phyloP scores from a whole-genome alignment of 495 filamentous ascomycete genomes.

The Lophium mytilinum region DNA sequence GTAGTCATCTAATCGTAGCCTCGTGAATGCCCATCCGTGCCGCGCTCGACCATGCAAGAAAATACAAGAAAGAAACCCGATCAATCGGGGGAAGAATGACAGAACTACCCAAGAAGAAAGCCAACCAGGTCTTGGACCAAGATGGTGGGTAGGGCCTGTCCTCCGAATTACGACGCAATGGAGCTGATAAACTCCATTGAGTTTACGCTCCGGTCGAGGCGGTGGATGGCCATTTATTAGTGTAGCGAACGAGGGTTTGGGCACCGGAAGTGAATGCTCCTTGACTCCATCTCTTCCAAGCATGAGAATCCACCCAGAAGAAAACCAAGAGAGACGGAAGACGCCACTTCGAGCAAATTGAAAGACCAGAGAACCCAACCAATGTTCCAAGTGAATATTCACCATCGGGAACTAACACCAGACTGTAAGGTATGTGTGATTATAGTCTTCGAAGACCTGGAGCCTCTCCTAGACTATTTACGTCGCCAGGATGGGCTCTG shows the following conservation, averaged over 20 bases:
- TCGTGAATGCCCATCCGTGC: conserved; percentile 10
- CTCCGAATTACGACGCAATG: too few relatives aligned
- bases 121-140: too few relatives aligned
- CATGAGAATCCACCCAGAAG: neutral
- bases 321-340: neutral
- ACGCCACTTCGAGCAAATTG: neutral
- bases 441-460: neutral
- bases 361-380: neutral
- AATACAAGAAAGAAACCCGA: conserved; percentile 1
- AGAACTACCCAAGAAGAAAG: neutral
- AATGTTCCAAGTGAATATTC: too few relatives aligned
- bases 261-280: neutral
- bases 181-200: too few relatives aligned
- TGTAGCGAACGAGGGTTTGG: neutral
- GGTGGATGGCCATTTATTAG: neutral
- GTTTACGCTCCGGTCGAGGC: too few relatives aligned
- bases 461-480: conserved; percentile 11
- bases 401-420: too few relatives aligned
- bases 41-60: conserved; percentile 9
- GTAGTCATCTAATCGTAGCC: conserved; percentile 19
- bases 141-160: too few relatives aligned
- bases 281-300: neutral
- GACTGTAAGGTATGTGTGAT: neutral
- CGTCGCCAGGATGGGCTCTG: conserved; percentile 22
- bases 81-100: neutral